Conservation (phyloP, 1,284 basidiomycete species). For the Ceratobasidium papillatum region DNA sequence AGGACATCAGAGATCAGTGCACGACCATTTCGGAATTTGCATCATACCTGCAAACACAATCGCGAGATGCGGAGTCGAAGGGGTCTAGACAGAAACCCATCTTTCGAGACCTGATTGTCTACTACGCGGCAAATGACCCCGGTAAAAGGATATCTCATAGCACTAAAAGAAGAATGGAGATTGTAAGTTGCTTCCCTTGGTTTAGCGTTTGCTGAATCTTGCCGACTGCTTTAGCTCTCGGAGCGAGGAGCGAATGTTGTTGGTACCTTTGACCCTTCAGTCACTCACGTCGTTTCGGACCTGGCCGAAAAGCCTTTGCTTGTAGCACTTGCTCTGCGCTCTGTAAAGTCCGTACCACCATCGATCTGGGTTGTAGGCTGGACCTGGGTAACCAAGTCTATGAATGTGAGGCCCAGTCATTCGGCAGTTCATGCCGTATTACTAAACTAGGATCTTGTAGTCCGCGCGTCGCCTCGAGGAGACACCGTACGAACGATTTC, state of each 20-base stretch:
- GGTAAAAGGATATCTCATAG: constrained; percentile 39
- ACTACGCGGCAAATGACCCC: constrained; percentile 32
- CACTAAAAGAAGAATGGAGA: constrained; percentile 40
- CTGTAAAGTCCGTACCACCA: constrained; percentile 34
- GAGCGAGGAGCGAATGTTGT: constrained; percentile 28
- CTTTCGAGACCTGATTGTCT: constrained; percentile 38
- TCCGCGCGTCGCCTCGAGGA: constrained; percentile 38
- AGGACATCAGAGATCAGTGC: constrained; percentile 29
- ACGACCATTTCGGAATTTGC: constrained; percentile 37
- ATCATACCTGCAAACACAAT: constrained; percentile 36
- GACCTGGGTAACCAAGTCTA: constrained; percentile 39
- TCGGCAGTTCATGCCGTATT: constrained; percentile 6
- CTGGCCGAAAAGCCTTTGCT: constrained; percentile 37
- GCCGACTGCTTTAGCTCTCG: constrained; percentile 13
- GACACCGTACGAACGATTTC: constrained; percentile 36
- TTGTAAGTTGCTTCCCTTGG: constrained; percentile 16
- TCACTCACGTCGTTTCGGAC: constrained; percentile 39
- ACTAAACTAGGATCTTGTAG: constrained; percentile 15
- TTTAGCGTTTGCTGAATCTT: neutral
- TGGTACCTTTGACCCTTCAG: constrained; percentile 31
- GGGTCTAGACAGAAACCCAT: constrained; percentile 31
- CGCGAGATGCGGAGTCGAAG: constrained; percentile 32
- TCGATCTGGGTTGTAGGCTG: constrained; percentile 39
- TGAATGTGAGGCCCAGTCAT: constrained; percentile 30
- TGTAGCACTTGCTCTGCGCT: constrained; percentile 5